A percentile compares a stretch with the other conserved stretches of the same genome.
phyloP scores from a whole-genome alignment of 176 grass and related monocot species.

The Typha latifolia region DNA sequence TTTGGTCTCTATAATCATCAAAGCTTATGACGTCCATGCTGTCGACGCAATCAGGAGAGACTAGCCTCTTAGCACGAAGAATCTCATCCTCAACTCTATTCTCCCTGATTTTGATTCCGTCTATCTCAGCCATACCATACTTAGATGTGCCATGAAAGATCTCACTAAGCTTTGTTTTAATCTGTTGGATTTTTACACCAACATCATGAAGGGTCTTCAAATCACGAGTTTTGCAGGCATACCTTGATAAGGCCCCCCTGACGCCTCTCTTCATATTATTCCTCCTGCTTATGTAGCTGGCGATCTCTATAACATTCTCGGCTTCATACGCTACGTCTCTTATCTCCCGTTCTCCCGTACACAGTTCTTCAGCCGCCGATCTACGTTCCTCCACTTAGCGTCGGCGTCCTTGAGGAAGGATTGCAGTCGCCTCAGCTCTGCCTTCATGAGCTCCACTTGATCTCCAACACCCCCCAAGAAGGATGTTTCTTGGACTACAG shows the following conservation, averaged over 20 bases:
- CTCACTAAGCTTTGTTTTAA: not conserved
- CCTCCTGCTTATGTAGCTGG: slow-evolving; percentile 1
- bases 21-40: slow-evolving; percentile 11
- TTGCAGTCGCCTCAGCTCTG: slow-evolving; percentile 11
- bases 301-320: slow-evolving; percentile 11
- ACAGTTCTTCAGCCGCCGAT: slow-evolving; percentile 10
- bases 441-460: slow-evolving; percentile 9
- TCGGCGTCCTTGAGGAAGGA: slow-evolving; percentile 9
- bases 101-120: not conserved
- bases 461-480: slow-evolving; percentile 1
- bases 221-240: not conserved
- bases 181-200: not conserved
- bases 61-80: not conserved
- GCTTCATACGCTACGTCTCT: slow-evolving; percentile 19
- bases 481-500: too few species aligned
- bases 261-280: slow-evolving; percentile 10
- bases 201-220: slow-evolving; percentile 4
- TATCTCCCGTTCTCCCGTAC: slow-evolving; percentile 7
- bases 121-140: not conserved
- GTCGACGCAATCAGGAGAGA: not conserved
- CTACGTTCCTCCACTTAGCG: slow-evolving; percentile 7
- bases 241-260: slow-evolving; percentile 19
- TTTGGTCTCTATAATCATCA: slow-evolving; percentile 8
- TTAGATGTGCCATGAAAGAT: not conserved
- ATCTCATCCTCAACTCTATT: not conserved